Evolutionary conservation across 176 grass and related monocot genomes (phyloP), one percentile per base, ranked within the genome.

Genomic region (Avena sativa): DNA sequence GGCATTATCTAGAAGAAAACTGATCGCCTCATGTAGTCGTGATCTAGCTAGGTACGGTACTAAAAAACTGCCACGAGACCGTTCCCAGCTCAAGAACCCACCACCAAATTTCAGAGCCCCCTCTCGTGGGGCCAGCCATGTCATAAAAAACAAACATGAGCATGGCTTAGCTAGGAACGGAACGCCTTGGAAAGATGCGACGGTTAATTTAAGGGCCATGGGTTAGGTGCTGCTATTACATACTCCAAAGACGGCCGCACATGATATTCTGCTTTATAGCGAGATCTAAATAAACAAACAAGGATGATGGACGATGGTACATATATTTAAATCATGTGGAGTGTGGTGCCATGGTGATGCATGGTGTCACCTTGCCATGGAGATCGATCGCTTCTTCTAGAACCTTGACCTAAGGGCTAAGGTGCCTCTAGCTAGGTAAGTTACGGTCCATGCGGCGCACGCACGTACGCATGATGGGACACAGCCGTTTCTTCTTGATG

Each of bases 361-460:
- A 10, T 48, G 72, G 28, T 34, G 63, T 86, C 19, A 9, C 9
- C 46, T 48, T 25, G 77, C 19, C 12, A 66, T 43, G 43, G 55
- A 60, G n/a, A 23, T 84, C 52, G 86, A 43, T 6, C 5, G 40
- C 40, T 43, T 6, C 81, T 85, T 91, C 86, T 82, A 91, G 82
- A 91, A 85, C 17, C 82, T 82, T 60, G 79, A 15, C 48, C 47
- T 16, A 28, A 72, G 44, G 44, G 26, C 5, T 1, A 7, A 10
- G 7, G 46, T 43, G 19, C 68, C 0, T 71, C 19, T 2, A 21
- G 4, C 19, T 40, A 43, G 67, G 6, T 20, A 23, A 36, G 15
- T 47, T 17, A 74, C 46, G 43, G 53, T 79, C 76, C 64, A 69
- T 50, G 61, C 55, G 61, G 61, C 6, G 12, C 7, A 17, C 44